These are phyloP conservation scores for Dichotomocladium elegans DNA, from an alignment of 371 early-diverging fungal species.

Conservation along the genomic window DNA sequence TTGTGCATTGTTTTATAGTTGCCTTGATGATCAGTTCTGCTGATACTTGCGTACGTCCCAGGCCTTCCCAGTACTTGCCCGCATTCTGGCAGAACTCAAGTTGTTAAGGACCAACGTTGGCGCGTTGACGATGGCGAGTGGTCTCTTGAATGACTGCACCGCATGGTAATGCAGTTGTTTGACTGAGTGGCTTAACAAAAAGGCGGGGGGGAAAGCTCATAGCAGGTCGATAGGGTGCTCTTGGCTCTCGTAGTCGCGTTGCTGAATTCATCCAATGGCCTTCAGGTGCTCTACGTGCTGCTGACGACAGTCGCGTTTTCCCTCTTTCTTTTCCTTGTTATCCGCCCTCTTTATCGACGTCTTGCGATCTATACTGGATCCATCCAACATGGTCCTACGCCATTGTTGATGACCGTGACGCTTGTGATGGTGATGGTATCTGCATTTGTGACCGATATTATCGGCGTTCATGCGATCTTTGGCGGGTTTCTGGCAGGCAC, in stretches of 20 bases:
- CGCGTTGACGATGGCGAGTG: slow-evolving; percentile 78
- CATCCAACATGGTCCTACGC: slow-evolving; percentile 59
- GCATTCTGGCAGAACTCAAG: slow-evolving; percentile 86
- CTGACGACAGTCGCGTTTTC: slow-evolving; percentile 59
- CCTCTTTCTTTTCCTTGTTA: slow-evolving; percentile 54
- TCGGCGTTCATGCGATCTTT: slow-evolving; percentile 91
- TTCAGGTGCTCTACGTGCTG: slow-evolving; percentile 72
- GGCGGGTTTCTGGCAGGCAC: slow-evolving; percentile 88
- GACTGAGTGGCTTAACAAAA: background rate
- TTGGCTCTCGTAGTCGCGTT: slow-evolving; percentile 81
- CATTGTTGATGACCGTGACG: slow-evolving; percentile 64
- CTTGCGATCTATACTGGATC: slow-evolving; percentile 45
- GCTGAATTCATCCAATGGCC: slow-evolving; percentile 55
- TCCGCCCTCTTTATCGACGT: slow-evolving; percentile 52
- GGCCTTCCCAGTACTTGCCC: slow-evolving; percentile 91
- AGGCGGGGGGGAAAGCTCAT: too few species aligned
- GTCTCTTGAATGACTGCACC: slow-evolving; percentile 83
- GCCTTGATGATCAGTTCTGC: background rate
- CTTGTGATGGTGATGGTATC: slow-evolving; percentile 59
- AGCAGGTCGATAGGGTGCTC: slow-evolving; percentile 32
- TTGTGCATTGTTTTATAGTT: background rate
- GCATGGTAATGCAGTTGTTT: slow-evolving; percentile 84
- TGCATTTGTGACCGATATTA: slow-evolving; percentile 80
- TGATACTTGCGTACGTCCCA: too few species aligned
- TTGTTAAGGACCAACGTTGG: slow-evolving; percentile 82